A percentile compares a stretch with the other conserved stretches of the same genome.
Evolutionary conservation across 75 land plant genomes (phyloP).

Genomic region (Pinus albicaulis): DNA sequence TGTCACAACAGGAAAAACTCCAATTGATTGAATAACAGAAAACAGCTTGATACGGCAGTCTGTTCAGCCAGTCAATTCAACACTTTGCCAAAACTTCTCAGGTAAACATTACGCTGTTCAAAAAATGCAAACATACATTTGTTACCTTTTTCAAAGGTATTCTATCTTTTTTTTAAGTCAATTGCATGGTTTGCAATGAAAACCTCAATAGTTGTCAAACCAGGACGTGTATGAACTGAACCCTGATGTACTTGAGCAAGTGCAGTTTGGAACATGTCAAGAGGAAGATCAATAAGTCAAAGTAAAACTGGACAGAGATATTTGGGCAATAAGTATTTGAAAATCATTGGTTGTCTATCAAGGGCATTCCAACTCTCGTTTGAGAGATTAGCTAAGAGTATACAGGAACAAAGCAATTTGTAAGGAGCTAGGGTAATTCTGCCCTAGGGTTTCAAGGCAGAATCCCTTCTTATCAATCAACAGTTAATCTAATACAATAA

Average conservation of each 20-base stretch:
- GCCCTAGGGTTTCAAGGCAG: no score
- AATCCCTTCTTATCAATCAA: no score
- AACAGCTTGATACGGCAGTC: conserved; percentile 83
- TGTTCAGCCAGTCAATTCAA: conserved; percentile 91
- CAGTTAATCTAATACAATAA: no score
- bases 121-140: conserved; percentile 94
- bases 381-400: no score
- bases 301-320: no score
- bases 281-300: no score
- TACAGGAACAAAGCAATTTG: no score
- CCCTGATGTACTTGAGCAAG: conserved; percentile 45
- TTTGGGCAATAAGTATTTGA: no score
- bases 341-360: no score
- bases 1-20: conserved; percentile 85
- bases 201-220: conserved; percentile 94
- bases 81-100: conserved; percentile 88
- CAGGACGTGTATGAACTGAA: conserved; percentile 95
- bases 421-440: no score
- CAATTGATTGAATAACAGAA: conserved; percentile 94
- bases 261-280: no score
- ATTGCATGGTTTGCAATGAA: conserved; percentile 89
- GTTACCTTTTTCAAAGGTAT: conserved; percentile 89
- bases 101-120: conserved; percentile 94
- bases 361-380: no score
- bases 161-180: conserved; percentile 82